A percentile compares a stretch with the other conserved stretches of the same genome.
These are phyloP conservation scores for Myxozyma monticola DNA, from an alignment of 805 yeast species.

Conservation along the genomic window DNA sequence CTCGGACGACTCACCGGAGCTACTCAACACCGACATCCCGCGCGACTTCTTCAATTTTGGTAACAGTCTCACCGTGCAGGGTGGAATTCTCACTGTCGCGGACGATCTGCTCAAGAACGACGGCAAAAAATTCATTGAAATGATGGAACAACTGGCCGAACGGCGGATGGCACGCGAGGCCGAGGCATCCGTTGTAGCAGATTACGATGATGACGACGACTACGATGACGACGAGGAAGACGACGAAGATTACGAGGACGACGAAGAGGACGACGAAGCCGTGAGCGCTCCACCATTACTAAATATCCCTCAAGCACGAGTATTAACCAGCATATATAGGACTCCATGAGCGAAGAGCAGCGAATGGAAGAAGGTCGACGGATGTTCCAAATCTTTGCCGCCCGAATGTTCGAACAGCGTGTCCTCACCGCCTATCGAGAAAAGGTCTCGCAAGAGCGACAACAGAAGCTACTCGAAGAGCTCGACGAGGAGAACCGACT, in stretches of 20 bases:
- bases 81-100: conserved; percentile 62
- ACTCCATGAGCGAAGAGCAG: conserved; percentile 50
- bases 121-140: conserved; percentile 73
- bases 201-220: conserved; percentile 39
- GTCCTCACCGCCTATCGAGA: conserved; percentile 76
- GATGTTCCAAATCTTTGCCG: conserved; percentile 75
- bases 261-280: conserved; percentile 32
- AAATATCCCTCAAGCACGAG: background rate
- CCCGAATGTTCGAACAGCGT: conserved; percentile 71
- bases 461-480: conserved; percentile 39
- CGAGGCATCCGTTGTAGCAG: conserved; percentile 36
- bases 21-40: conserved; percentile 22
- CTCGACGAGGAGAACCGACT: conserved; percentile 35
- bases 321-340: conserved; percentile 13
- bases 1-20: conserved; percentile 20
- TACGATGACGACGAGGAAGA: conserved; percentile 40
- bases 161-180: conserved; percentile 46
- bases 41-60: conserved; percentile 37
- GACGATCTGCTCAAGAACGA: conserved; percentile 76
- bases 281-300: background rate
- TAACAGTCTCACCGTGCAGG: conserved; percentile 38
- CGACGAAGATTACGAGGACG: conserved; percentile 33
- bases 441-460: conserved; percentile 70
- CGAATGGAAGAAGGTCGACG: conserved; percentile 77
- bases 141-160: conserved; percentile 74